Conservation (phyloP, 305 asterid genomes). For the Stenogyne calaminthoides region DNA sequence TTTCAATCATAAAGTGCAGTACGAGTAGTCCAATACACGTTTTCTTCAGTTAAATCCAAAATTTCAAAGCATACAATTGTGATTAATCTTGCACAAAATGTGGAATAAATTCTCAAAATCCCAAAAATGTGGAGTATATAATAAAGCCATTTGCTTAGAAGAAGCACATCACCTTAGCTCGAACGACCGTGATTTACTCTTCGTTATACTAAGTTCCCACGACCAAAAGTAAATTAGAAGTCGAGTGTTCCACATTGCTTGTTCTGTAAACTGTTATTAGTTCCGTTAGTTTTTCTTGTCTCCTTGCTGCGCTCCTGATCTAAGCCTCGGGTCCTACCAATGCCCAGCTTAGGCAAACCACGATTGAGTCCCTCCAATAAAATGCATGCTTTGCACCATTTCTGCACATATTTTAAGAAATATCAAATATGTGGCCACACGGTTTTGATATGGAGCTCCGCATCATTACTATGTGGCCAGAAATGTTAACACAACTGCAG, state of each 20-base stretch:
- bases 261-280: slow-evolving; percentile 50
- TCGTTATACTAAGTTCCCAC: slow-evolving; percentile 1
- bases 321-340: slow-evolving; percentile 61
- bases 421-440: no score
- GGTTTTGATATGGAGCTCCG: no score
- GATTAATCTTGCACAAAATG: background rate
- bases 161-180: background rate
- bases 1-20: background rate
- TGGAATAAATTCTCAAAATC: background rate
- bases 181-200: background rate
- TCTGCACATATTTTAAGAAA: slow-evolving; percentile 46
- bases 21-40: background rate
- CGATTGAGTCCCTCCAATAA: slow-evolving; percentile 89
- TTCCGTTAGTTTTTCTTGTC: slow-evolving; percentile 43
- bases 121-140: background rate
- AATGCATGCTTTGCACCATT: slow-evolving; percentile 95
- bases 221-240: slow-evolving; percentile 43
- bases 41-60: slow-evolving; percentile 7
- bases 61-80: background rate
- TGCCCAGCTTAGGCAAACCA: slow-evolving; percentile 89
- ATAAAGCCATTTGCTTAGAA: background rate
- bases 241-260: slow-evolving; percentile 82
- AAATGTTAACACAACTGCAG: no score
- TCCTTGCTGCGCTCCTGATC: slow-evolving; percentile 45
- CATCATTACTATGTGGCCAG: no score